These are phyloP conservation scores for Phylloporus scabripes DNA, from an alignment of 768 basidiomycete species.

Conservation along the genomic window DNA sequence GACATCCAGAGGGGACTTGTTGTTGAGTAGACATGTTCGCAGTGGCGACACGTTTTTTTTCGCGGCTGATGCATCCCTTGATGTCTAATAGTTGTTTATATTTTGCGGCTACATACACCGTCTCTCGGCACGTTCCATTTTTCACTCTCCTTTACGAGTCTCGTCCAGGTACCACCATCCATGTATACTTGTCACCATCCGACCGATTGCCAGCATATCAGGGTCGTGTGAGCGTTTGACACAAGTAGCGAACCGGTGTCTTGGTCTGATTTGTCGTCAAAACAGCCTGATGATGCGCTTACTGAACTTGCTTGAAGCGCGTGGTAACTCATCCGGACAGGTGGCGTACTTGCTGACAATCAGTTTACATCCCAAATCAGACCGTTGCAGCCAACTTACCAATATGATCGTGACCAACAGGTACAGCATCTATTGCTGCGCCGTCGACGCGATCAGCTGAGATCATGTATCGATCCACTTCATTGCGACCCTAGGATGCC, in stretches of 20 bases:
- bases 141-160: constrained; percentile 27
- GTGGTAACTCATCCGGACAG: constrained; percentile 15
- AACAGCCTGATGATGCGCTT: constrained; percentile 3
- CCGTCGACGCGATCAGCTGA: constrained; percentile 13
- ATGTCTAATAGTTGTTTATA: constrained; percentile 17
- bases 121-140: constrained; percentile 17
- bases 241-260: not conserved
- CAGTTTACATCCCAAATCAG: constrained; percentile 17
- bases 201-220: constrained; percentile 3
- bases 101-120: constrained; percentile 5
- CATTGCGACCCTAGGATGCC: constrained; percentile 2
- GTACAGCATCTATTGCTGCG: constrained; percentile 16
- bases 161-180: constrained; percentile 21
- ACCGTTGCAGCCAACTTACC: constrained; percentile 9
- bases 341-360: constrained; percentile 16
- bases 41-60: constrained; percentile 1
- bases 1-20: constrained; percentile 74
- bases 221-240: constrained; percentile 4
- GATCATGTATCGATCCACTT: constrained; percentile 15
- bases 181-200: constrained; percentile 17
- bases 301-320: constrained; percentile 10
- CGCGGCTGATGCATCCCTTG: constrained; percentile 19
- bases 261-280: constrained; percentile 11
- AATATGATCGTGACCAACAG: not conserved
- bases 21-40: constrained; percentile 49